Base-by-base conservation (phyloP, 2,329 filamentous ascomycete species). In the Monosporascus ibericus region DNA sequence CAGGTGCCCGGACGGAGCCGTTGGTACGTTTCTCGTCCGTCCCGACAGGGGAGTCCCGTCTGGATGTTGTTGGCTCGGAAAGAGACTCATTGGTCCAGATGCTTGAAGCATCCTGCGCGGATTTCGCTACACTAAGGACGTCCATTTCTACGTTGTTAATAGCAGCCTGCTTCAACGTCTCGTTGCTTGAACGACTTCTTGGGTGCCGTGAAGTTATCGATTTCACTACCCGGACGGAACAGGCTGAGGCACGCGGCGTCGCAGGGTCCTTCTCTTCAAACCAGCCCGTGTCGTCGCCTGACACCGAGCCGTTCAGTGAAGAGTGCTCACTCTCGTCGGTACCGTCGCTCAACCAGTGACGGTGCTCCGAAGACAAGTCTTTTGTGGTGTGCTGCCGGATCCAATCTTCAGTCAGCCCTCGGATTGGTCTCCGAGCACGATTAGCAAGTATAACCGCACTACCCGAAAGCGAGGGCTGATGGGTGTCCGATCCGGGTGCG, bases 311-410 rank as follows among this genome's bases (percentile, higher is more conserved):
- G 76, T 82, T 86, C 82, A 86, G 63, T 75, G 85, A 88, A 79
- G 85, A 88, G 74, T 81, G 81, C 75, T 90, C 87, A 67, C 86
- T 90, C 63, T 81, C 82, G 65, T 82, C 81, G 24, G 81, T 80
- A 56, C 85, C 81, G 79, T 95, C 90, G 67, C 89, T 95, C 60
- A 91, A 78, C 90, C 90, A 95, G 70, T 90, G 86, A 55, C 82
- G 84, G 59, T 83, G 82, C 66, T 94, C 88, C 34, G 80, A 81
- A 60, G 84, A 79, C 58, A 78, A 79, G 59, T 86, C 82, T 58
- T 81, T 80, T n/a, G 85, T 80, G n/a, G 89, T 85, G 65, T 92
- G 90, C 56, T 89, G 87, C 55, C 88, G 86, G 59, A 94, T 90
- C 89, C 89, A 92, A 74, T 91, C 87, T 68, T 92, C 87, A 0